Base-by-base conservation (phyloP, 2,329 filamentous ascomycete genomes). In the Xylaria hypoxylon region DNA sequence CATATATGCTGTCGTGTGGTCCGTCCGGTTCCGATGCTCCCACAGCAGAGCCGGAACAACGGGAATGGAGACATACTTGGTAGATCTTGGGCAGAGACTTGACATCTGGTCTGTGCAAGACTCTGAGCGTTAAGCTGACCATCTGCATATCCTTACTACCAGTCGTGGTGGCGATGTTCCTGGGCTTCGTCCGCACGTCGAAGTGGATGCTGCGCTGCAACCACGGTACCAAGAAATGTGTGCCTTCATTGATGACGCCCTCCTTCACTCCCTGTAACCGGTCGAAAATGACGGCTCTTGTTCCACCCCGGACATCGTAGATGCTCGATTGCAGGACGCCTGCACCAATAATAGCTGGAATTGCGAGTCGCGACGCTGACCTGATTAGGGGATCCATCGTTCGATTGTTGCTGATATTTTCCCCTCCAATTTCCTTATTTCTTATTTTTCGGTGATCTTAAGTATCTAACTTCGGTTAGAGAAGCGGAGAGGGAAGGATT, bases 71-170 rank as follows among this genome's bases (percentile, higher is more conserved):
- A 75, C 86, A 70, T 82, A 97, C 95, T 89, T 98, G 96, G 86
- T 99, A 99, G 77, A 99, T 99, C 85, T 95, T 97, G 67, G 96
- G 96, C 78, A 99, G 85, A 75, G 90, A 89, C 85, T 93, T 89
- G 75, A 99, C 95, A 64, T 97, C 95, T 5, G 96, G 96, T 74
- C 96, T 88, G 83, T 98, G 95, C 80, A 99, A 83, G 71, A 99
- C 96, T 81, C 96, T 89, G 79, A 99, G 87, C 60, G 96, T 99
- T 86, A 99, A 87, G 87, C 94, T 97, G 77, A 99, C 96, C 96
- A 99, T 99, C 85, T 99, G 96, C 86, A 99, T 82, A 84, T 99
- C 96, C 89, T 99, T 99, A 87, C 91, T 95, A 65, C 96, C 96
- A 13, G 96, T 99, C 26, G 96, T 99, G 31, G 96, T 99, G 72